These are phyloP conservation scores for Phytophthora sojae DNA, from an alignment of 352 stramenopile species.

Conservation along the genomic window DNA sequence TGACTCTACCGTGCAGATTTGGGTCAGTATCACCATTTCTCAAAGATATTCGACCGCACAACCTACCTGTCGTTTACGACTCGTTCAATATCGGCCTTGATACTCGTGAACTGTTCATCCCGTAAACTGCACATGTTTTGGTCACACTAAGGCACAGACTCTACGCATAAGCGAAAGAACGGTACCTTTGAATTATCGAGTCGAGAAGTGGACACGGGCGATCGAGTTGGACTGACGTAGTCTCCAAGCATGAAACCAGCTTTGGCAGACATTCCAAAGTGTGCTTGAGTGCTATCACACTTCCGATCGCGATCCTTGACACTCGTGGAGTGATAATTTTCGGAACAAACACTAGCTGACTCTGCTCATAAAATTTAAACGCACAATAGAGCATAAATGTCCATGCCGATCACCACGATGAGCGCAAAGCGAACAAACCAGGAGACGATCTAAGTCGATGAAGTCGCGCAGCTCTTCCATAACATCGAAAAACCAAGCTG, in stretches of 20 bases:
- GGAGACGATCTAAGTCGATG: conserved; percentile 72
- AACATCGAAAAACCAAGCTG: conserved; percentile 85
- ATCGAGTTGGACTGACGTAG: conserved; percentile 38
- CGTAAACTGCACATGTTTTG: conserved; percentile 42
- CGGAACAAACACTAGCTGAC: conserved; percentile 79
- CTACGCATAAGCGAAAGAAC: neutral
- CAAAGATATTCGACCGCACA: neutral
- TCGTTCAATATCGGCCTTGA: conserved; percentile 69
- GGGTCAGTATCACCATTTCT: neutral
- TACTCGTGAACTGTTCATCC: conserved; percentile 60
- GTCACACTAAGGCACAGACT: neutral
- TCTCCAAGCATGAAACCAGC: conserved; percentile 60
- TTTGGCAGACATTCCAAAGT: conserved; percentile 73
- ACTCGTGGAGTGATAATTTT: conserved; percentile 77
- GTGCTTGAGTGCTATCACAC: conserved; percentile 87
- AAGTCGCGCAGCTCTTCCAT: conserved; percentile 78
- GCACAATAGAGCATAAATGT: conserved; percentile 1
- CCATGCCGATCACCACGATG: neutral
- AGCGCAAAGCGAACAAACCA: conserved; percentile 46
- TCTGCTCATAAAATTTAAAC: conserved; percentile 34
- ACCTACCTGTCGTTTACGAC: conserved; percentile 80
- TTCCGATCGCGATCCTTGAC: conserved; percentile 77
- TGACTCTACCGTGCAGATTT: conserved; percentile 48
- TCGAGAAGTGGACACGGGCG: conserved; percentile 55
- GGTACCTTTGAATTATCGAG: conserved; percentile 73